A percentile compares a stretch with the other conserved stretches of the same genome.
phyloP scores from a whole-genome alignment of 495 filamentous ascomycete species.

The Podospora anserina region DNA sequence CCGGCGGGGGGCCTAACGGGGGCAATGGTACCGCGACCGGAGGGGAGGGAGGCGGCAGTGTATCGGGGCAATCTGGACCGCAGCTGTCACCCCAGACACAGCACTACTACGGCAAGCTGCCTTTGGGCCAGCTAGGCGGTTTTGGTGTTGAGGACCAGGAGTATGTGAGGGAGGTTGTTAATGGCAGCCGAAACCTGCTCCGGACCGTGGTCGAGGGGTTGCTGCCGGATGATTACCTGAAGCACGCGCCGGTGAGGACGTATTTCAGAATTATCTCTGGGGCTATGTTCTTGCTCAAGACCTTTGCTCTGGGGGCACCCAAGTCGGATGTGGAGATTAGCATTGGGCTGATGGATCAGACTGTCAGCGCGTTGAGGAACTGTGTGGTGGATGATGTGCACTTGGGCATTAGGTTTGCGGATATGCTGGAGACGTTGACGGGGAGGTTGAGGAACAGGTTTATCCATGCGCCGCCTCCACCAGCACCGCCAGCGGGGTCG shows the following conservation, averaged over 20 bases:
- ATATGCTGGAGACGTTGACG: conserved; percentile 78
- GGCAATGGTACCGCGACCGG: not conserved
- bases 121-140: conserved; percentile 53
- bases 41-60: conserved; percentile 16
- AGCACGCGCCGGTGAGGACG: conserved; percentile 87
- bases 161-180: conserved; percentile 85
- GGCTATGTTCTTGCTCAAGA: conserved; percentile 91
- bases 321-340: conserved; percentile 83
- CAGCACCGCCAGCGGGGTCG: conserved; percentile 37
- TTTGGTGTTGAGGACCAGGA: conserved; percentile 61
- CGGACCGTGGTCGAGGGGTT: conserved; percentile 79
- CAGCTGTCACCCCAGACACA: conserved; percentile 57
- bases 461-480: conserved; percentile 54
- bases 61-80: conserved; percentile 41
- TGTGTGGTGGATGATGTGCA: conserved; percentile 96
- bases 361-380: conserved; percentile 73
- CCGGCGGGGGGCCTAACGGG: conserved; percentile 46
- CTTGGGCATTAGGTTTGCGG: conserved; percentile 90
- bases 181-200: conserved; percentile 79
- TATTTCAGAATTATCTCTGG: conserved; percentile 93
- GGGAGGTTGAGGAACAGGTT: conserved; percentile 71
- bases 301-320: conserved; percentile 87
- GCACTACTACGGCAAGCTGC: conserved; percentile 54
- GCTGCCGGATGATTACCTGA: conserved; percentile 76
- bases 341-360: conserved; percentile 74